Conservation (phyloP, 805 yeast species). For the Saccharomycopsis sp. region DNA sequence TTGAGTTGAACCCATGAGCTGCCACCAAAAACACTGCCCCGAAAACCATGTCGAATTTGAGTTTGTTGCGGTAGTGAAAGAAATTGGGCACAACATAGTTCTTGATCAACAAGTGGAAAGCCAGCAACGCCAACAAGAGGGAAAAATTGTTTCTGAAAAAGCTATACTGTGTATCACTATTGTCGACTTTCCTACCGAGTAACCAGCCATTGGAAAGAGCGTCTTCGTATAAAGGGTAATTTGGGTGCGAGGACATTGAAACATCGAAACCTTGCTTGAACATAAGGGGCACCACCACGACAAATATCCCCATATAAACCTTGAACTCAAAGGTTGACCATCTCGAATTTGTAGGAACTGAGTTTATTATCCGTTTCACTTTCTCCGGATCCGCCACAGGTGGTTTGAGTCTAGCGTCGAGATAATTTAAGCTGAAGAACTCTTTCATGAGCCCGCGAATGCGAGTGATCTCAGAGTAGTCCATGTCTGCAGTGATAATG, state of each 20-base stretch:
- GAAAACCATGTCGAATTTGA: constrained; percentile 62
- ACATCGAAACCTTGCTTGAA: constrained; percentile 74
- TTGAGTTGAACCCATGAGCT: constrained; percentile 70
- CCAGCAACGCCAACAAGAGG: constrained; percentile 35
- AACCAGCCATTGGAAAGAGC: constrained; percentile 79
- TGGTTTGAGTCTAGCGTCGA: constrained; percentile 15
- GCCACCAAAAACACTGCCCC: constrained; percentile 60
- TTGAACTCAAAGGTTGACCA: constrained; percentile 77
- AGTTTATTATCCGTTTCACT: constrained; percentile 5
- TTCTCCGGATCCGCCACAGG: constrained; percentile 6
- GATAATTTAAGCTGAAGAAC: constrained; percentile 7
- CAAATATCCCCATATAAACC: constrained; percentile 54
- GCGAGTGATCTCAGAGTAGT: neutral
- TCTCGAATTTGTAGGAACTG: constrained; percentile 31
- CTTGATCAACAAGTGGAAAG: constrained; percentile 47
- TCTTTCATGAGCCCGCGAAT: neutral
- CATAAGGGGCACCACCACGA: constrained; percentile 73
- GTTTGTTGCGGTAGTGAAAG: constrained; percentile 27
- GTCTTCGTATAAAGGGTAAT: constrained; percentile 53
- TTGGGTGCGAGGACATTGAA: constrained; percentile 63
- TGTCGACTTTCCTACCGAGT: constrained; percentile 83
- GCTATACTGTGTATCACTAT: constrained; percentile 82
- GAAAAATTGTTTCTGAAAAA: constrained; percentile 79
- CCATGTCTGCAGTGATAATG: neutral
- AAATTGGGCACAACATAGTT: neutral